Evolutionary conservation across 768 basidiomycete genomes (phyloP).

Genomic region (Austroboletus festivus): DNA sequence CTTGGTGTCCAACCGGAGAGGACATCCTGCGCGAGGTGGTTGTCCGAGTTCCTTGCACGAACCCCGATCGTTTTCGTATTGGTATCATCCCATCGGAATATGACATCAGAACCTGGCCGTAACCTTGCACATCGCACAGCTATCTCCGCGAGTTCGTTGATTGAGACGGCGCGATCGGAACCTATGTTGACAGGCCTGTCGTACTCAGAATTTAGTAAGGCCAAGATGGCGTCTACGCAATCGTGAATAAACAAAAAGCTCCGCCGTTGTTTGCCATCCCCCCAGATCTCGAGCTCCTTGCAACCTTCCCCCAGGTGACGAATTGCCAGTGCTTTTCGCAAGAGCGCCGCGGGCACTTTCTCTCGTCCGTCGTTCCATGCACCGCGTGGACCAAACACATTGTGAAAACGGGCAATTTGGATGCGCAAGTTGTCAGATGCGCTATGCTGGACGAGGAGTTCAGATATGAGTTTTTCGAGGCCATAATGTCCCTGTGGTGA

Average conservation of each 20-base stretch:
- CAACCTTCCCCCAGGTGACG: slow-evolving; percentile 3
- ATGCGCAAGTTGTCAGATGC: slow-evolving; percentile 31
- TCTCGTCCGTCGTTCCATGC: slow-evolving; percentile 54
- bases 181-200: slow-evolving; percentile 47
- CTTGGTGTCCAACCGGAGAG: slow-evolving; percentile 43
- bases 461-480: slow-evolving; percentile 52
- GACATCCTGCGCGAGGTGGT: slow-evolving; percentile 30
- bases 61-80: slow-evolving; percentile 43
- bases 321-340: slow-evolving; percentile 48
- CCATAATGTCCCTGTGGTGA: slow-evolving; percentile 56
- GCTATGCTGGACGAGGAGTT: slow-evolving; percentile 41
- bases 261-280: slow-evolving; percentile 48
- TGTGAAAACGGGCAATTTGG: slow-evolving; percentile 55
- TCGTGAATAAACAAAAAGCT: slow-evolving; percentile 58
- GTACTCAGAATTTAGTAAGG: slow-evolving; percentile 39
- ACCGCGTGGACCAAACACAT: slow-evolving; percentile 54
- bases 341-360: slow-evolving; percentile 55
- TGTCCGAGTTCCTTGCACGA: slow-evolving; percentile 50
- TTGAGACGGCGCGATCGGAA: slow-evolving; percentile 42
- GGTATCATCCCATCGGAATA: slow-evolving; percentile 23
- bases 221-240: slow-evolving; percentile 48
- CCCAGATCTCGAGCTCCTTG: slow-evolving; percentile 52
- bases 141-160: slow-evolving; percentile 40
- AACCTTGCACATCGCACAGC: slow-evolving; percentile 36
- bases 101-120: slow-evolving; percentile 19